A percentile compares a stretch with the other conserved stretches of the same genome.
Evolutionary conservation across 306 rosid genomes (phyloP).

Genomic region (Abrus precatorius): DNA sequence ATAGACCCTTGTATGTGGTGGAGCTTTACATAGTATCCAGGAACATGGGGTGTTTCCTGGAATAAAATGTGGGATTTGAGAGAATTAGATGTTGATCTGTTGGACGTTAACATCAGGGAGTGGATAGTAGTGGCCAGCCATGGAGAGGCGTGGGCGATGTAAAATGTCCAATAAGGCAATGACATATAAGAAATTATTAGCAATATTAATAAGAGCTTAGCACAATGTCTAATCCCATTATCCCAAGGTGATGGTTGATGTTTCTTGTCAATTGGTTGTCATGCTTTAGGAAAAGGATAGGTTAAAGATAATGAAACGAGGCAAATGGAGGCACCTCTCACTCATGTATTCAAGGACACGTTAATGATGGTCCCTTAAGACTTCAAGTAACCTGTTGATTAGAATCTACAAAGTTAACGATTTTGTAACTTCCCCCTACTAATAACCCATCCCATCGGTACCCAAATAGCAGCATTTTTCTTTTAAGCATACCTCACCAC

Average conservation of each 20-base stretch:
- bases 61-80: conserved; percentile 45
- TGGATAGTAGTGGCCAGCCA: conserved; percentile 13
- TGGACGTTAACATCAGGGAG: conserved; percentile 46
- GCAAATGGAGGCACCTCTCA: conserved; percentile 10
- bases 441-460: conserved; percentile 41
- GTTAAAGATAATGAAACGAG: conserved; percentile 44
- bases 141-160: conserved; percentile 16
- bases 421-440: conserved; percentile 34
- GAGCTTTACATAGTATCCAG: conserved; percentile 27
- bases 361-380: conserved; percentile 48
- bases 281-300: conserved; percentile 42
- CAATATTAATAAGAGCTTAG: conserved; percentile 49
- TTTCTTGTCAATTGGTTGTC: conserved; percentile 65
- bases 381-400: conserved; percentile 42
- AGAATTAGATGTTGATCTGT: conserved; percentile 45
- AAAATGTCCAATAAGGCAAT: conserved; percentile 49
- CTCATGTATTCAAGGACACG: conserved; percentile 48
- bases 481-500: neutral
- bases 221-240: conserved; percentile 58
- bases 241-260: conserved; percentile 51
- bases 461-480: neutral
- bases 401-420: conserved; percentile 44
- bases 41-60: conserved; percentile 59
- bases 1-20: conserved; percentile 26
- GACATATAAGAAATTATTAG: conserved; percentile 31